These are phyloP conservation scores for Calocera viscosa DNA, from an alignment of 768 basidiomycete genomes.

Conservation along the genomic window DNA sequence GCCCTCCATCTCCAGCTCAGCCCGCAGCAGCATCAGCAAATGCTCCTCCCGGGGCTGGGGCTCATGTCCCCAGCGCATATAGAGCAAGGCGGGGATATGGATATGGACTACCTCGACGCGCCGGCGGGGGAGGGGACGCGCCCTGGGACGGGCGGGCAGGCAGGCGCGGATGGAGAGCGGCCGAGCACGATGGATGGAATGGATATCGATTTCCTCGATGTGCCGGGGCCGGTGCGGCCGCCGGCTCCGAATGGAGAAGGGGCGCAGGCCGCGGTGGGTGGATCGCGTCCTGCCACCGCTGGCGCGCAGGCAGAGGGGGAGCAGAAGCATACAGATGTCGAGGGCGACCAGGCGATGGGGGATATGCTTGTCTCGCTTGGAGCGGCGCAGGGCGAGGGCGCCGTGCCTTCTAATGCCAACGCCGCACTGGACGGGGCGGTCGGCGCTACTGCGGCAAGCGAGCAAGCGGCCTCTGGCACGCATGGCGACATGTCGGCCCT, in stretches of 20 bases:
- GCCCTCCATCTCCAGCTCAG: not conserved
- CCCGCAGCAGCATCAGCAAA: not conserved
- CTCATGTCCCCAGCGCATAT: not conserved
- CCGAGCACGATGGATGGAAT: not conserved
- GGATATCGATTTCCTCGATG: not conserved
- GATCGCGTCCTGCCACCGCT: not conserved
- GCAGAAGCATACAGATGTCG: not conserved
- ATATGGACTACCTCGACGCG: not conserved
- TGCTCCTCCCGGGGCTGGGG: not conserved
- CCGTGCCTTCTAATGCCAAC: not conserved
- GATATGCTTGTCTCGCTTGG: not conserved
- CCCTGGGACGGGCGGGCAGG: not conserved
- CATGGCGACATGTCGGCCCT: not conserved
- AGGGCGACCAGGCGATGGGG: not conserved
- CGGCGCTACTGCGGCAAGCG: not conserved
- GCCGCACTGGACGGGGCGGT: not conserved
- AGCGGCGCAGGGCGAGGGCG: not conserved
- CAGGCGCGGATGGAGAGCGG: not conserved
- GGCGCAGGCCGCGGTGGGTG: not conserved
- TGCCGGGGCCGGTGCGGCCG: not conserved
- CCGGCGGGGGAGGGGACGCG: not conserved
- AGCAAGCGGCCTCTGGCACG: not conserved
- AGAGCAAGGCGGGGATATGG: not conserved
- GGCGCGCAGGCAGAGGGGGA: not conserved
- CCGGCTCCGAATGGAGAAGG: not conserved